These are phyloP conservation scores for Alternaria tenuissima DNA, from an alignment of 2,329 filamentous ascomycete genomes.

Conservation along the genomic window DNA sequence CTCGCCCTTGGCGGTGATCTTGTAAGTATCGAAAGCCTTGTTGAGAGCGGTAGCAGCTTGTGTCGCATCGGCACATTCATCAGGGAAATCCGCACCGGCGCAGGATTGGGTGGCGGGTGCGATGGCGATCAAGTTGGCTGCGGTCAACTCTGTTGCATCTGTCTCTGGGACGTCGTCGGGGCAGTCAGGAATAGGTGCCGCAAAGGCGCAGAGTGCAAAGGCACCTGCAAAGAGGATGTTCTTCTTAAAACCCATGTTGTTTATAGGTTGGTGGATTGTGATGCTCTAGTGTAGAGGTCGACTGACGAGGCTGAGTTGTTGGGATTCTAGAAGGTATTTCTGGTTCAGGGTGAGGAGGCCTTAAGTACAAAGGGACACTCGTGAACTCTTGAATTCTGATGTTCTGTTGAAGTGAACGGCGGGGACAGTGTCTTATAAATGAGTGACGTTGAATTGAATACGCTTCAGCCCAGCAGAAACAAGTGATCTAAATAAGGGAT, in stretches of 20 bases:
- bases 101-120: slow-evolving; percentile 67
- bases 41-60: slow-evolving; percentile 67
- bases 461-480: slow-evolving; percentile 23
- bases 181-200: slow-evolving; percentile 27
- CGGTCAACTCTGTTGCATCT: slow-evolving; percentile 25
- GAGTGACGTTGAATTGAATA: slow-evolving; percentile 16
- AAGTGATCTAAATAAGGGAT: slow-evolving; percentile 21
- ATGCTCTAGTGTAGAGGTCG: neutral
- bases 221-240: slow-evolving; percentile 33
- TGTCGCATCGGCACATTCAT: slow-evolving; percentile 67
- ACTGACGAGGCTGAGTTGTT: neutral
- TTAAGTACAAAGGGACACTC: neutral
- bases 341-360: neutral
- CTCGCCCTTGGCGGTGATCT: slow-evolving; percentile 63
- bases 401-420: neutral
- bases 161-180: slow-evolving; percentile 8
- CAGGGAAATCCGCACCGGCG: slow-evolving; percentile 53
- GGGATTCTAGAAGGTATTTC: neutral
- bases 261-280: slow-evolving; percentile 5
- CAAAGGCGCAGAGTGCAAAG: slow-evolving; percentile 51
- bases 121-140: slow-evolving; percentile 58
- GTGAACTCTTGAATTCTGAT: neutral
- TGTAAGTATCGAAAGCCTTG: slow-evolving; percentile 65
- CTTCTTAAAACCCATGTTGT: slow-evolving; percentile 38
- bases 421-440: slow-evolving; percentile 8